These are phyloP conservation scores for Stentor roeselii DNA, from an alignment of 73 alveolate species.

Conservation along the genomic window DNA sequence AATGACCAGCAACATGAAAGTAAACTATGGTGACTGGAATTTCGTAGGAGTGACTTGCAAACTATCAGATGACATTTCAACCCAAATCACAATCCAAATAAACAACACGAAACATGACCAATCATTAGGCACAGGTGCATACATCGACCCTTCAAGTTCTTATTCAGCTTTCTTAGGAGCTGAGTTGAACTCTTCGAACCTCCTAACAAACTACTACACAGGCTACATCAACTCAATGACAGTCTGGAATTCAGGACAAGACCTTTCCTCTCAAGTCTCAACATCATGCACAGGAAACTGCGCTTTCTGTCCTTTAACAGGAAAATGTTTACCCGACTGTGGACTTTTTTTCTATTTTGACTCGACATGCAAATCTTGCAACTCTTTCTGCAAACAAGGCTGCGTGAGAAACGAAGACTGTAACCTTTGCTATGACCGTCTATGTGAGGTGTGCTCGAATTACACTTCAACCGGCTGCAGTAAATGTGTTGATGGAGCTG, in stretches of 20 bases:
- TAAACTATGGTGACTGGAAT: constrained; percentile 19
- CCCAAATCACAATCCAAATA: neutral
- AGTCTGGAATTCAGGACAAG: constrained; percentile 4
- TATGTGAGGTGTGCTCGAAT: neutral
- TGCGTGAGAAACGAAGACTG: constrained; percentile 1
- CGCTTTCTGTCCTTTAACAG: neutral
- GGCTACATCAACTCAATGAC: neutral
- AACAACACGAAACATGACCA: neutral
- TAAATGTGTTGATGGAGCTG: constrained; percentile 11
- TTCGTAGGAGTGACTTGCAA: neutral
- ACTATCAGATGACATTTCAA: neutral
- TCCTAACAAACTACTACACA: neutral
- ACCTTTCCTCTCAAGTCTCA: neutral
- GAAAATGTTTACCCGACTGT: neutral
- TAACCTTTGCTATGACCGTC: neutral
- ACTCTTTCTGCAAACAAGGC: neutral
- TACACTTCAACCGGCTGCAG: neutral
- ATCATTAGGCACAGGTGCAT: neutral
- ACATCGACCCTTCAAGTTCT: neutral
- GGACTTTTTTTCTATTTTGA: neutral
- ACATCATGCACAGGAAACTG: neutral
- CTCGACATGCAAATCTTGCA: neutral
- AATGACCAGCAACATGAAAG: neutral
- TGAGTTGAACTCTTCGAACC: neutral
- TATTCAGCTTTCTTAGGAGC: neutral